Base-by-base conservation (phyloP, 2,329 filamentous ascomycete species). In the Periconia digitata region DNA sequence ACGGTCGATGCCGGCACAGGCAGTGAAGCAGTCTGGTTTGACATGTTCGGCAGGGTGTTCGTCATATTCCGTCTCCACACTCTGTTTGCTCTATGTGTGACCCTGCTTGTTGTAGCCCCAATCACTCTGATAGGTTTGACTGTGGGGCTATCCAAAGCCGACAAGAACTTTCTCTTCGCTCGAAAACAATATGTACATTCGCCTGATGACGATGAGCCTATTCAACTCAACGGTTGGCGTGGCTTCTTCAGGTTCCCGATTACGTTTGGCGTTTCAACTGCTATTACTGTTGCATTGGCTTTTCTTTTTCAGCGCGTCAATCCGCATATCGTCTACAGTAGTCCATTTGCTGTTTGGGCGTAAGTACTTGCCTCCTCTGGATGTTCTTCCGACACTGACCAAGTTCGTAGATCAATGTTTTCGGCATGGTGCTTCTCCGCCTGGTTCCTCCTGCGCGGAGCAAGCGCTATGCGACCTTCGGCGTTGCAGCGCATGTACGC, bases 81-180 rank as follows among this genome's bases (percentile, higher is more conserved):
- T 7, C 79, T 97, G 48, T 97, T 97, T 71, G 91, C 90, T 3
- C 84, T 94, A 73, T 92, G 90, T 5, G 80, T 97, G 22, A 88
- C 89, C 1, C 73, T 97, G 12, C 82, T 97, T 17, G 85, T 95
- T 17, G 85, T 86, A 17, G 85, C 87, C 0, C 92, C 92, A 1
- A 68, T 97, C 39, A 74, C 87, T 3, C 75, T 97, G 20, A 76
- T 90, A 13, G 66, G 85, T 3, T 76, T 92, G 2, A 85, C 86
- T 7, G 83, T 89, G 49, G 65, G 89, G 21, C 77, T 97, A 3
- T 78, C 81, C 38, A 84, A 83, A 49, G 76, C 79, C 8, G 90
- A 92, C 70, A 96, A 90, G 74, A 90, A 92, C 74, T 99, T 97
- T 71, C 83, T 92, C 47, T 95, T 96, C 67, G 81, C 88, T 4